phyloP scores from a whole-genome alignment of 2,329 filamentous ascomycete genomes.

The Fusarium nelsonii region DNA sequence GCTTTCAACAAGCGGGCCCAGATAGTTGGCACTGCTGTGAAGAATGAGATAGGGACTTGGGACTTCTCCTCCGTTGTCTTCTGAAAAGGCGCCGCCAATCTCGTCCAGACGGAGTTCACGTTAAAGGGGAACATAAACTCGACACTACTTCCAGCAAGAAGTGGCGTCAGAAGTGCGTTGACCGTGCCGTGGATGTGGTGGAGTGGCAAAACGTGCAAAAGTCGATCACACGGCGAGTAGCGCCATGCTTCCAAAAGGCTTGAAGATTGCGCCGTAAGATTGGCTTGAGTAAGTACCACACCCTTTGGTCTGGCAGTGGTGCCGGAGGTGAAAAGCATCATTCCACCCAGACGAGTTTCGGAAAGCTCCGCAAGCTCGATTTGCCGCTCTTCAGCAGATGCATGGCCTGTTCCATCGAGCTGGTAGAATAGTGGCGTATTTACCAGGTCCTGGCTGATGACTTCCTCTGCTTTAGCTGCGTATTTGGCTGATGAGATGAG shows the following conservation, averaged over 20 bases:
- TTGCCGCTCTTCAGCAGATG: slow-evolving; percentile 60
- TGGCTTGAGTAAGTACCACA: slow-evolving; percentile 84
- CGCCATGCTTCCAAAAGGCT: slow-evolving; percentile 89
- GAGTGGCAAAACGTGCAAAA: slow-evolving; percentile 91
- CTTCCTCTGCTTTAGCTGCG: slow-evolving; percentile 76
- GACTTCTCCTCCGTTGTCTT: slow-evolving; percentile 37
- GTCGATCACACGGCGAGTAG: slow-evolving; percentile 79
- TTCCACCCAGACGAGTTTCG: slow-evolving; percentile 71
- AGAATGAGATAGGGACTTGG: slow-evolving; percentile 76
- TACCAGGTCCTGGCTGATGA: slow-evolving; percentile 75
- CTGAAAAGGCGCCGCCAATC: slow-evolving; percentile 84
- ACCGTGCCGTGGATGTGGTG: slow-evolving; percentile 98
- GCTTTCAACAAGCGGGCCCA: slow-evolving; percentile 90
- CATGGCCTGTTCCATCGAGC: slow-evolving; percentile 74
- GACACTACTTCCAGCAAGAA: slow-evolving; percentile 87
- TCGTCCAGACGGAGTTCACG: slow-evolving; percentile 83
- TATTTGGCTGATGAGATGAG: slow-evolving; percentile 86
- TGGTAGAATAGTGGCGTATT: slow-evolving; percentile 72
- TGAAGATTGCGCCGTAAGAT: slow-evolving; percentile 83
- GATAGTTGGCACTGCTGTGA: slow-evolving; percentile 95
- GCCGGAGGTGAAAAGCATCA: slow-evolving; percentile 99
- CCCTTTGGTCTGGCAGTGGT: slow-evolving; percentile 97
- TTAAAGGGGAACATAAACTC: slow-evolving; percentile 98
- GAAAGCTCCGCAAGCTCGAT: slow-evolving; percentile 67
- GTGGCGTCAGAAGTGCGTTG: slow-evolving; percentile 88